Percentiles rank a stretch among this genome's conserved stretches.
These are phyloP conservation scores for Acer saccharum DNA, from an alignment of 345 rosid genomes.

Conservation along the genomic window DNA sequence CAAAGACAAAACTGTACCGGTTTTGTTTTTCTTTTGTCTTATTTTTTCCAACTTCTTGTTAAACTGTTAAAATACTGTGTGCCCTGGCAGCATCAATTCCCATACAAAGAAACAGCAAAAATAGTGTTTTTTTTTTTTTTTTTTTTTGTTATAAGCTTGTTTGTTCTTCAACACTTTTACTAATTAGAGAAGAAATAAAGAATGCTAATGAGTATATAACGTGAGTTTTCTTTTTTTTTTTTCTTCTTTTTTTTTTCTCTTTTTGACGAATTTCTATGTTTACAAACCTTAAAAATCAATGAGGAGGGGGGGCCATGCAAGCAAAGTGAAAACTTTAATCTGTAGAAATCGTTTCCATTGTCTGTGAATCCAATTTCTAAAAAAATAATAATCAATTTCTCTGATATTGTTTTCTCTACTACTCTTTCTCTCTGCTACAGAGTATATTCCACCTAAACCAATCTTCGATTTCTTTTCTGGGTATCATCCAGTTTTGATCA, in stretches of 20 bases:
- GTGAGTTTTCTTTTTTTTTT: slow-evolving; percentile 4
- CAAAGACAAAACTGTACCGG: no score
- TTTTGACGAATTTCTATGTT: slow-evolving; percentile 23
- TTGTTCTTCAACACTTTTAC: not conserved
- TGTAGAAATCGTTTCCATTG: not conserved
- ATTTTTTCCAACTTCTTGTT: not conserved
- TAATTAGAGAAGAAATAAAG: not conserved
- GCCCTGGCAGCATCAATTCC: slow-evolving; percentile 9
- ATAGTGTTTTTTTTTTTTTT: not conserved
- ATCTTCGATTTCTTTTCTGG: slow-evolving; percentile 35
- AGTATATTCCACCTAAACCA: slow-evolving; percentile 17
- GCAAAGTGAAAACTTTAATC: not conserved
- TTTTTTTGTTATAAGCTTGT: not conserved
- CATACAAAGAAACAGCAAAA: not conserved
- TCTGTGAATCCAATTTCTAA: slow-evolving; percentile 6
- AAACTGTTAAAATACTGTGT: no score
- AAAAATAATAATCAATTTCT: not conserved
- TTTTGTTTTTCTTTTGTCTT: not conserved
- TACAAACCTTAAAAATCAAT: not conserved
- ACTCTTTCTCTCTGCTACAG: not conserved
- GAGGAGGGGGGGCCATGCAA: slow-evolving; percentile 9
- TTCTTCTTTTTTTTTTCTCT: not conserved
- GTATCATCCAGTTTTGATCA: slow-evolving; percentile 15
- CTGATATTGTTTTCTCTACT: not conserved
- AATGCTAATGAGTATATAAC: slow-evolving; percentile 4